Conservation (phyloP, 768 basidiomycete genomes). For the Gautieria morchelliformis region DNA sequence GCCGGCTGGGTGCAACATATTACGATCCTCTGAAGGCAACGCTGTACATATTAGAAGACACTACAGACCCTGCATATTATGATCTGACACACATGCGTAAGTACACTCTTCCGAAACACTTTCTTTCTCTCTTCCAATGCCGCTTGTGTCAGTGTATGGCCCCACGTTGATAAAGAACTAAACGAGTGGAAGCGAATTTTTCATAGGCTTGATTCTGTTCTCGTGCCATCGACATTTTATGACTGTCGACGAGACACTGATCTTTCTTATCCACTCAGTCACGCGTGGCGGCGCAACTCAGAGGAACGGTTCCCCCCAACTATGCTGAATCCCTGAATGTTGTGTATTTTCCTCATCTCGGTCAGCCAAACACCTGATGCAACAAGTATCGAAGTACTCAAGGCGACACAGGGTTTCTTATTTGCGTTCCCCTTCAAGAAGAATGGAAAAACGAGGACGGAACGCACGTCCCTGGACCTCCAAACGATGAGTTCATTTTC, state of each 20-base stretch:
- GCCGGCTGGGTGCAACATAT: conserved; percentile 64
- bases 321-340: too few species aligned
- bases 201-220: conserved; percentile 75
- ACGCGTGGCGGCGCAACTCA: conserved; percentile 66
- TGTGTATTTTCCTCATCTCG: conserved; percentile 94
- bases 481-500: conserved; percentile 62
- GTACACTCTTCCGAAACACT: conserved; percentile 6
- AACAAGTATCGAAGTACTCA: not conserved
- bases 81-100: conserved; percentile 34
- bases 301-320: conserved; percentile 46
- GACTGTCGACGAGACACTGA: not conserved
- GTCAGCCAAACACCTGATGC: conserved; percentile 27
- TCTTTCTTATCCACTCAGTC: conserved; percentile 45
- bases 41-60: conserved; percentile 70
- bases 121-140: conserved; percentile 18
- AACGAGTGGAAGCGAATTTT: too few species aligned
- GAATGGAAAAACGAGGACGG: too few species aligned
- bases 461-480: conserved; percentile 35
- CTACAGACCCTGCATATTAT: conserved; percentile 57
- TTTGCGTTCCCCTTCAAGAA: conserved; percentile 65
- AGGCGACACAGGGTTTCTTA: conserved; percentile 55
- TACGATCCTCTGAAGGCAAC: conserved; percentile 57
- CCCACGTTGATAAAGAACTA: too few species aligned
- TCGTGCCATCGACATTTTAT: conserved; percentile 35
- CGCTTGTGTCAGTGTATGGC: conserved; percentile 65